Evolutionary conservation across 441 rosid genomes (phyloP), one percentile per base, ranked within the genome.

Genomic region (Raphanus hybrid): DNA sequence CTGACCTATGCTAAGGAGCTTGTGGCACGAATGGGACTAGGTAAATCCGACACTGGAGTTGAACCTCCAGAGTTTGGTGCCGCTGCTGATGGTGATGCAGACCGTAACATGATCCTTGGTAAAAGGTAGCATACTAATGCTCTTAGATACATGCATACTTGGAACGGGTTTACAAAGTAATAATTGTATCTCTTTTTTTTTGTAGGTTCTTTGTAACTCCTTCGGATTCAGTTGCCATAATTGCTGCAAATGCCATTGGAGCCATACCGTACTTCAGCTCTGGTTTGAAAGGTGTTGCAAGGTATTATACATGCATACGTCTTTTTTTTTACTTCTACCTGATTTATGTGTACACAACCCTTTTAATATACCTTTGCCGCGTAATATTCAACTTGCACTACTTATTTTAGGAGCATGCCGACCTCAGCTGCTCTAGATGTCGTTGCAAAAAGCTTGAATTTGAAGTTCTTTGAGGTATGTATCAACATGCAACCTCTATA

Each of bases 361-460:
- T 4, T 29, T 29, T 29, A 29, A 29, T 3, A 29, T 29, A 29
- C 5, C 1, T 29, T 29, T 29, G 0, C 20, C 9, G 20, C 58
- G 8, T 14, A 14, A 52, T 52, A 52, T 52, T 52, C n/a, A 23
- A 78, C 48, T 52, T 63, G 32, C 67, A 39, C 16, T 48, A 65
- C 20, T 18, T 29, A 41, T 77, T 86, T 70, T 77, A 95, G 99
- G 99, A 96, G 98, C 87, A 96, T 96, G 98, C 99, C 99, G 27
- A 96, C 97, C 54, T 93, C 98, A 70, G 97, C 98, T 80, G 99
- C 98, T 52, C 96, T 96, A 73, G 98, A 96, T 85, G 96, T 96
- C 64, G 99, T 96, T 29, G 97, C 97, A 62, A 86, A 90, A 79
- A 80, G 87, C 84, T 82, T 96, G 75, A 88, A 88, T 66, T 85